phyloP scores from a whole-genome alignment of 208 protist genomes.

The Polymyxa betae region DNA sequence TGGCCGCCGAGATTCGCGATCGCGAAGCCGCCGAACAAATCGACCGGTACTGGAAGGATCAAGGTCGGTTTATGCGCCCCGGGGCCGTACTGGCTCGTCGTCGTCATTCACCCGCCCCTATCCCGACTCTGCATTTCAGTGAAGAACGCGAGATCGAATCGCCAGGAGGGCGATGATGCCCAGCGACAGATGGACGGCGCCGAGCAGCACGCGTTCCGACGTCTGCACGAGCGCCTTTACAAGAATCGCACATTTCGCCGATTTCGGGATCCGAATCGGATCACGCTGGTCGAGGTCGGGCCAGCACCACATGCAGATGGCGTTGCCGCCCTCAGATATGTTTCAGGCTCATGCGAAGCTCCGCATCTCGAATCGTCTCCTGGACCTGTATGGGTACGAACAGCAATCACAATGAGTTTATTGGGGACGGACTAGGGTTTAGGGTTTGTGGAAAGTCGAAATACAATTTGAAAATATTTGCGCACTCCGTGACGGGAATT shows the following conservation, averaged over 20 bases:
- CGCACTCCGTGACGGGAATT: too few relatives aligned
- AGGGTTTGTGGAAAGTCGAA: too few relatives aligned
- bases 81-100: too few relatives aligned
- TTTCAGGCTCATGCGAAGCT: background rate
- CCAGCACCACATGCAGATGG: background rate
- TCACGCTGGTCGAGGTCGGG: background rate
- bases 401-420: too few relatives aligned
- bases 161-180: background rate
- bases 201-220: background rate
- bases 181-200: background rate
- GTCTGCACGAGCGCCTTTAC: background rate
- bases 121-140: background rate
- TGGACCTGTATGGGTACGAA: too few relatives aligned
- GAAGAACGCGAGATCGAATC: background rate
- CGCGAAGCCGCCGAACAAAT: background rate
- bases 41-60: constrained; percentile 2
- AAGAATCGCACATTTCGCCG: background rate
- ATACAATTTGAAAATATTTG: too few relatives aligned
- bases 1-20: background rate
- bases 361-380: background rate
- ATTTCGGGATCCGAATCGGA: background rate
- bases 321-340: background rate
- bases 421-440: too few relatives aligned
- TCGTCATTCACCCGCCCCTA: too few relatives aligned
- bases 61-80: background rate